A percentile compares a stretch with the other conserved stretches of the same genome.
These are phyloP conservation scores for Colletotrichum somersetense DNA, from an alignment of 2,329 filamentous ascomycete species.

Conservation along the genomic window DNA sequence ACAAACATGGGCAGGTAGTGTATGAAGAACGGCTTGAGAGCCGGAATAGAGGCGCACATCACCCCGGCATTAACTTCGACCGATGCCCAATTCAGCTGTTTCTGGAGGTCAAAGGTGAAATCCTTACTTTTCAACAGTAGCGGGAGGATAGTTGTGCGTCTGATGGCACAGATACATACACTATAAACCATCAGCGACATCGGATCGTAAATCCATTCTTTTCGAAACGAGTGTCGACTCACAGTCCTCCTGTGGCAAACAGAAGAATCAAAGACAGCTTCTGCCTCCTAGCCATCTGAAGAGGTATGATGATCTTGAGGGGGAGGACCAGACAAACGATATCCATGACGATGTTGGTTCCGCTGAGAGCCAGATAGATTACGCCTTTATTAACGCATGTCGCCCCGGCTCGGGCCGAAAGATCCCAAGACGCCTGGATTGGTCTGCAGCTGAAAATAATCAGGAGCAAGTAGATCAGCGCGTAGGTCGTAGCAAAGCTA, in stretches of 20 bases:
- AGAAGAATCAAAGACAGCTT: slow-evolving; percentile 36
- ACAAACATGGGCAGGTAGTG: slow-evolving; percentile 41
- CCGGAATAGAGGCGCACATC: slow-evolving; percentile 38
- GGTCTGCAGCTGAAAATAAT: slow-evolving; percentile 43
- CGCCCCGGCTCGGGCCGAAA: not conserved
- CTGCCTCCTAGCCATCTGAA: slow-evolving; percentile 37
- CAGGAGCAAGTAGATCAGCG: slow-evolving; percentile 44
- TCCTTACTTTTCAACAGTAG: slow-evolving; percentile 45
- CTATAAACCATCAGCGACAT: slow-evolving; percentile 36
- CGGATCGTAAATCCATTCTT: too few species aligned
- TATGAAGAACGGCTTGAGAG: slow-evolving; percentile 44
- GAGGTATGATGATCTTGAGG: slow-evolving; percentile 36
- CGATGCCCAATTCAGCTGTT: slow-evolving; percentile 49
- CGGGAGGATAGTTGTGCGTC: slow-evolving; percentile 47
- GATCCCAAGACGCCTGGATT: slow-evolving; percentile 32
- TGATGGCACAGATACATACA: slow-evolving; percentile 50
- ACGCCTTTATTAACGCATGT: slow-evolving; percentile 32
- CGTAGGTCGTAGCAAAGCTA: slow-evolving; percentile 48
- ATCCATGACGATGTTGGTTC: slow-evolving; percentile 40
- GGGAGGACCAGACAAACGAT: slow-evolving; percentile 36
- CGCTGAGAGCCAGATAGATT: slow-evolving; percentile 31
- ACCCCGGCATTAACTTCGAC: slow-evolving; percentile 41
- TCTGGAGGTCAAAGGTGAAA: slow-evolving; percentile 47
- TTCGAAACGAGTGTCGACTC: not conserved
- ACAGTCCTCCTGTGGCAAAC: slow-evolving; percentile 39